Evolutionary conservation across 1,284 basidiomycete species (phyloP), one percentile per base, ranked within the genome.

Genomic region (Ustilago esculenta): DNA sequence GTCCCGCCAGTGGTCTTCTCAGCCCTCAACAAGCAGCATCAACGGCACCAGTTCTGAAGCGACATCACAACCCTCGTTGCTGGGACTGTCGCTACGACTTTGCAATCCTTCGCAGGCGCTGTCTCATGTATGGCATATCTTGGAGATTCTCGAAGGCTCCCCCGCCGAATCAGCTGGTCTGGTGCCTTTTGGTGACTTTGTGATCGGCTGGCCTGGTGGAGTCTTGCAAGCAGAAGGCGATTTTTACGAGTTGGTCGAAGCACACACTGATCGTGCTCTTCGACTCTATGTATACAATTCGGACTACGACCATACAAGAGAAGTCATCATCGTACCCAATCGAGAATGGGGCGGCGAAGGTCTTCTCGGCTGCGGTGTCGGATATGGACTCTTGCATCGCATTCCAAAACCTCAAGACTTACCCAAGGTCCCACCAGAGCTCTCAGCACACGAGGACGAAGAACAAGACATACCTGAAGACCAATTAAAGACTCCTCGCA

Each of bases 171-270:
- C 66, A 4, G 77, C 73, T 49, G 91, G 91, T 2, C 85, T 93
- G 2, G 91, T 93, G 15, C 91, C 91, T 3, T 92, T 89, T 80
- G 92, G 92, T 5, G 91, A 94, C 83, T 94, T 90, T 86, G 89
- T 94, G 57, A 87, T 90, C 75, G 94, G 95, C 25, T 98, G 94
- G 91, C 92, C 93, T 11, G 94, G 94, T 12, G 95, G 95, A 5
- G 90, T 92, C 1, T 53, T 79, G 15, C 57, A 74, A n/a, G 89
- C 91, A n/a, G 95, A 98, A 83, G 90, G 90, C 64, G 94, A 98
- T 80, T 98, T 98, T 77, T 98, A 98, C 83, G 92, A 96, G 67
- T 85, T 98, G 3, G 92, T 98, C 25, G 96, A 98, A 85, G 88
- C 90, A 35, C 93, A 98, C 83, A 87, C 92, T 48, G 94, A 97